Base-by-base conservation (phyloP, 768 basidiomycete genomes). In the Kwoniella botswanensis region DNA sequence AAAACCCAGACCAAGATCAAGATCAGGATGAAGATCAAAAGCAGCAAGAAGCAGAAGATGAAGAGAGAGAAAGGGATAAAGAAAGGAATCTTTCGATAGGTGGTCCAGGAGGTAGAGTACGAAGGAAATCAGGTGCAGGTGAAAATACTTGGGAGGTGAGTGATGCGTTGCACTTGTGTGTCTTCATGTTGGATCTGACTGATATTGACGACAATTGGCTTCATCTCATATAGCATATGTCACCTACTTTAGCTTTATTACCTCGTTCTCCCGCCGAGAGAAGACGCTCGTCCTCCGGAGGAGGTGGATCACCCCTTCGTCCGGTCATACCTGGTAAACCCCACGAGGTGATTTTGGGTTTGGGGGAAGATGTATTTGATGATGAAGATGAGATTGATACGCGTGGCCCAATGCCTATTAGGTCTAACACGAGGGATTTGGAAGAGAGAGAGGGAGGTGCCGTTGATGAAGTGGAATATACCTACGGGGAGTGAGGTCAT, bases 91-190 rank as follows among this genome's bases (percentile, higher is more conserved):
- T 60, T 29, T 35, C 90, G 68, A 89, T 90, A 60, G 86, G 87
- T 53, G 90, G 59, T 26, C 35, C 35, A 7, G 35, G 35, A 35
- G 90, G 71, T 50, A 65, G 41, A 61, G 84, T 44, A 85, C 93
- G 80, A 91, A 92, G 84, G 21, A 74, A 70, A 46, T 64, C 62
- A n/a, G 68, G 71, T 21, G 79, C 72, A 15, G 94, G 94, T 77
- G 83, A 91, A 74, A 98, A 95, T 78, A 93, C 94, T 75, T 98
- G 95, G 95, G 95, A 95, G 91, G 94, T 94, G 74, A 82, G 90
- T 77, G 26, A 26, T 26, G 26, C 26, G 26, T 26, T 26, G 26
- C 26, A 26, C 4, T 26, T 26, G 3, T 26, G 3, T 26, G 26
- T 26, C 26, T 26, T 9, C 1, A 11, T n/a, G 35, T 46, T 11